These are phyloP conservation scores for Castanospermum australe DNA, from an alignment of 306 rosid genomes.

Conservation along the genomic window DNA sequence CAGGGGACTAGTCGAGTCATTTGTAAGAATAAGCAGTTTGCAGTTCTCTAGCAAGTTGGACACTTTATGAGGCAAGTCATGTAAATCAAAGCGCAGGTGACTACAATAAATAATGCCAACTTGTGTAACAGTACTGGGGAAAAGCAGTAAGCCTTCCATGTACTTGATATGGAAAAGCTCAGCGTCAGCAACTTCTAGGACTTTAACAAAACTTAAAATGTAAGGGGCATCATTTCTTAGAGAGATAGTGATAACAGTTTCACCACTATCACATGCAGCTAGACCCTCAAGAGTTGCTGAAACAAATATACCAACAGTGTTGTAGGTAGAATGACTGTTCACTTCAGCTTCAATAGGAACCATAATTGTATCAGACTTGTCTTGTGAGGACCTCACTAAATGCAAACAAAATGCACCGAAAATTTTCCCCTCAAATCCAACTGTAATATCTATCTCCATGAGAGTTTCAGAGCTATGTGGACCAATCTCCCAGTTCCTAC, in stretches of 20 bases:
- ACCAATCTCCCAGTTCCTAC: conserved; percentile 78
- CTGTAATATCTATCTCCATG: conserved; percentile 67
- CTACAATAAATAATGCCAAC: conserved; percentile 70
- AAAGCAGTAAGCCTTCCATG: conserved; percentile 73
- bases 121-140: conserved; percentile 75
- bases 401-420: conserved; percentile 79
- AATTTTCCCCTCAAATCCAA: conserved; percentile 63
- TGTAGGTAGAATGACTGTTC: conserved; percentile 32
- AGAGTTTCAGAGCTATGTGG: conserved; percentile 68
- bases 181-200: conserved; percentile 52
- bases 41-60: conserved; percentile 45
- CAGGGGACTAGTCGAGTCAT: conserved; percentile 68
- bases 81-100: conserved; percentile 35
- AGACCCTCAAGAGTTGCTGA: conserved; percentile 67
- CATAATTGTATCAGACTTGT: conserved; percentile 62
- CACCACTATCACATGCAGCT: conserved; percentile 46
- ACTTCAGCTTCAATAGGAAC: conserved; percentile 84
- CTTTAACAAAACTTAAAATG: conserved; percentile 55
- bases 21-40: conserved; percentile 66
- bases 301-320: conserved; percentile 40
- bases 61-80: conserved; percentile 36
- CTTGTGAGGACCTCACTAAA: conserved; percentile 69
- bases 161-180: conserved; percentile 59
- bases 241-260: conserved; percentile 50
- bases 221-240: conserved; percentile 61